Evolutionary conservation across 73 alveolate genomes (phyloP), one percentile per base, ranked within the genome.

Genomic region (Symbiodinium pilosum): DNA sequence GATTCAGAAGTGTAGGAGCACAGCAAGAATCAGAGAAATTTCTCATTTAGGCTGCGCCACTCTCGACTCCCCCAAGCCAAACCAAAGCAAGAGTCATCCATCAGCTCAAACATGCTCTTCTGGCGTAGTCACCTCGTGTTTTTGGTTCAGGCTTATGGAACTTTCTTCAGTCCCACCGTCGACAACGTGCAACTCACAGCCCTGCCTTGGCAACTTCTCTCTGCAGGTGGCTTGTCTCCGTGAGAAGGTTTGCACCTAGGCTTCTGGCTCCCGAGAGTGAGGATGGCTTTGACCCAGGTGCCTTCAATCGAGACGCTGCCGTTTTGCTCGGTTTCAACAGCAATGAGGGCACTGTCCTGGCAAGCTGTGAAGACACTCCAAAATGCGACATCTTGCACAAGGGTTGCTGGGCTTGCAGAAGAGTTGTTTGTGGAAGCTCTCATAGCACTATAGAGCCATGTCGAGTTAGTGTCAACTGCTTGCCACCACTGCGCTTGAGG

Each of bases 71-170:
- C n/a, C n/a, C n/a, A n/a, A n/a, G n/a, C n/a, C n/a, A n/a, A n/a
- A n/a, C n/a, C n/a, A n/a, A n/a, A n/a, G n/a, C n/a, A n/a, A n/a
- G n/a, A n/a, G n/a, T n/a, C n/a, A n/a, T n/a, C n/a, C n/a, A n/a
- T n/a, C n/a, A n/a, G n/a, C n/a, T n/a, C n/a, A n/a, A n/a, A n/a
- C n/a, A n/a, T n/a, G n/a, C n/a, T n/a, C n/a, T n/a, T n/a, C n/a
- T n/a, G n/a, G n/a, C n/a, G n/a, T n/a, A n/a, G n/a, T n/a, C n/a
- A n/a, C n/a, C n/a, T n/a, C n/a, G n/a, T n/a, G n/a, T n/a, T n/a
- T n/a, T n/a, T n/a, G n/a, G n/a, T n/a, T n/a, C n/a, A 86, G 93
- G 93, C 93, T 7, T 86, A 86, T 32, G 93, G 93, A 24, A 86
- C 93, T n/a, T 86, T 86, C 93, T 86, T 86, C 83, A 28, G 51